Percentiles rank a stretch among this genome's conserved stretches.
phyloP scores from a whole-genome alignment of 148 eudicot genomes.

The Rhododendron ferrugineum region DNA sequence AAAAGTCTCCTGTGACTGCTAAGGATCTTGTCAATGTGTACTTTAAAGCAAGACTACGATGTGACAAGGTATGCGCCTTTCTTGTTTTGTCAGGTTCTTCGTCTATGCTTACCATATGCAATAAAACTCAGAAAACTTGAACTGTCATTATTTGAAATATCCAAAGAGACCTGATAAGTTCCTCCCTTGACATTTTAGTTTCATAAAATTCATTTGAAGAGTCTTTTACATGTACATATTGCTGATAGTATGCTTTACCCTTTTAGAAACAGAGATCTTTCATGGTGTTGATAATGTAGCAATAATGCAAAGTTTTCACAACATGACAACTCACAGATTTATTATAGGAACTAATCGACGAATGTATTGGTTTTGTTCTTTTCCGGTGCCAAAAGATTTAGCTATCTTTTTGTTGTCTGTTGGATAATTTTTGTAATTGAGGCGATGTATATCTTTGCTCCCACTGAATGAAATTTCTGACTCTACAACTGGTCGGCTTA shows the following conservation, averaged over 20 bases:
- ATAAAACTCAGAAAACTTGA: not conserved
- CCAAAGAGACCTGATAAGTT: not conserved
- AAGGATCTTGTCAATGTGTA: slow-evolving; percentile 63
- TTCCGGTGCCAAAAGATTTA: not conserved
- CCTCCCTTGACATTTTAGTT: not conserved
- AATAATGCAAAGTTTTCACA: not conserved
- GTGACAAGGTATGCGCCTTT: slow-evolving; percentile 47
- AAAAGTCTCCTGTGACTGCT: slow-evolving; percentile 66
- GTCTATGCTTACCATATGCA: not conserved
- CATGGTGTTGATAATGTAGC: not conserved
- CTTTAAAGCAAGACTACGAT: slow-evolving; percentile 68
- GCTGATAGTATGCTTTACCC: not conserved
- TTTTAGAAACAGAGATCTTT: not conserved
- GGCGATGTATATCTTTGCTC: not conserved
- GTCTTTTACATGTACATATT: not conserved
- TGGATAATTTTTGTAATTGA: not conserved
- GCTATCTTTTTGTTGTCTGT: not conserved
- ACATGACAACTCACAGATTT: not conserved
- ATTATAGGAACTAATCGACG: not conserved
- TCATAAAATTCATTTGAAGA: not conserved
- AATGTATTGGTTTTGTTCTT: not conserved
- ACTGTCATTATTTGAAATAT: not conserved
- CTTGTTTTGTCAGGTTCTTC: not conserved
- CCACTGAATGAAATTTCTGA: not conserved
- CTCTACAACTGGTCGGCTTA: not conserved